Evolutionary conservation across 345 rosid species (phyloP), one percentile per base, ranked within the genome.

Genomic region (Cardamine resedifolia): DNA sequence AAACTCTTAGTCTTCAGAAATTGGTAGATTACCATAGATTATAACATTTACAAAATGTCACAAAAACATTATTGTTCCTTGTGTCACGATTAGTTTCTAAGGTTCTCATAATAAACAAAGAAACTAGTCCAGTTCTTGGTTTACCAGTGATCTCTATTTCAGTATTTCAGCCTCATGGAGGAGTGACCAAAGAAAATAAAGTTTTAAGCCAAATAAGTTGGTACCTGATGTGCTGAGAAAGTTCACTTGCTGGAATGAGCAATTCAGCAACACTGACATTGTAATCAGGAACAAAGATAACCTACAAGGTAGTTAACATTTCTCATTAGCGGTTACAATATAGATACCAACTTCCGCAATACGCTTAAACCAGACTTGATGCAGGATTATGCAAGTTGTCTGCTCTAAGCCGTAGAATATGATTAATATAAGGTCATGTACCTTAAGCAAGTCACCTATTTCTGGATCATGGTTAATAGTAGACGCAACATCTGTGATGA

Each of bases 221-320:
- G 33, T 77, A 87, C 96, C 96, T 89, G 85, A 89, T 89, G 68
- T 87, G 96, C 61, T 89, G 86, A 45, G 96, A 89, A 70, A 89
- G 90, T 82, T 89, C 96, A 75, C 96, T 89, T 27, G 96, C 89
- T 73, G 92, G 96, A 70, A 89, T 89, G 47, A 89, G 96, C 80
- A 82, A 63, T 66, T 89, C 92, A 71, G 96, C 92, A 49, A 89
- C 96, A 68, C 92, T 89, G 70, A 89, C 96, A 58, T 89, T 89
- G 82, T 89, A 89, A 77, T 89, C 90, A 36, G 92, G 92, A 73
- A 89, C 85, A 80, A 89, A 85, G 49, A 89, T 50, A 73, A 89
- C 92, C 96, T 89, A 71, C 63, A 48, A 20, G 41, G 62, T 57
- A 16, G 34, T 38, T 49, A 66, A 36, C 60, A 36, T 24, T 73